phyloP scores from a whole-genome alignment of 805 yeast species.

The Yarrowia hollandica region DNA sequence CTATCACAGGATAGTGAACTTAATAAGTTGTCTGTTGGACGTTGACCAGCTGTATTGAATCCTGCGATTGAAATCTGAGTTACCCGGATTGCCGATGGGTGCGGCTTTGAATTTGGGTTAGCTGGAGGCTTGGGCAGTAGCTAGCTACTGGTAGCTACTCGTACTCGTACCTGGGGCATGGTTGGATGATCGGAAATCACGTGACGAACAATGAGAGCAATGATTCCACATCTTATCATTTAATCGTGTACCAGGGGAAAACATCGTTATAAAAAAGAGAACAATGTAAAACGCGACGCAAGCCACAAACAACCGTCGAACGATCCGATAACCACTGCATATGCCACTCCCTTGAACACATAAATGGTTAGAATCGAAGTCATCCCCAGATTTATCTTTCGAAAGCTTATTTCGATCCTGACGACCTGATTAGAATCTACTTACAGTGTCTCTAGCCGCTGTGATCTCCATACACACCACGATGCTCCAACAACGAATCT shows the following conservation, averaged over 20 bases:
- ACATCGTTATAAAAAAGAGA: no score
- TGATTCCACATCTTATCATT: no score
- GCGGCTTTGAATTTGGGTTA: constrained; percentile 8
- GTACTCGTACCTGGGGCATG: no score
- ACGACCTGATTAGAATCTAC: not conserved
- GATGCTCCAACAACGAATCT: constrained; percentile 18
- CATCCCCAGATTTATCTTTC: constrained; percentile 10
- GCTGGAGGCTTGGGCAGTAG: no score
- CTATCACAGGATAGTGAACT: no score
- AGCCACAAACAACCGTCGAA: no score
- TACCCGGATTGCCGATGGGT: constrained; percentile 14
- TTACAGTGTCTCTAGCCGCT: not conserved
- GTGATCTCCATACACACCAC: not conserved
- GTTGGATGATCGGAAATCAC: not conserved
- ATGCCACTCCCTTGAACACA: not conserved
- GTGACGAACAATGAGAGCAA: not conserved
- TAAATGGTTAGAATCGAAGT: not conserved
- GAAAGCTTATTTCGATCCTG: not conserved
- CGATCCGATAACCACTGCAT: no score
- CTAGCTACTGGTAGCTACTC: no score
- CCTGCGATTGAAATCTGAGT: not conserved
- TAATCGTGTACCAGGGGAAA: no score
- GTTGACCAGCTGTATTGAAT: no score
- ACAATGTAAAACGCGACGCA: no score
- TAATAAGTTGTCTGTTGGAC: no score